Evolutionary conservation across 2,329 filamentous ascomycete species (phyloP), one percentile per base, ranked within the genome.

Genomic region (Hypoxylon sp.): DNA sequence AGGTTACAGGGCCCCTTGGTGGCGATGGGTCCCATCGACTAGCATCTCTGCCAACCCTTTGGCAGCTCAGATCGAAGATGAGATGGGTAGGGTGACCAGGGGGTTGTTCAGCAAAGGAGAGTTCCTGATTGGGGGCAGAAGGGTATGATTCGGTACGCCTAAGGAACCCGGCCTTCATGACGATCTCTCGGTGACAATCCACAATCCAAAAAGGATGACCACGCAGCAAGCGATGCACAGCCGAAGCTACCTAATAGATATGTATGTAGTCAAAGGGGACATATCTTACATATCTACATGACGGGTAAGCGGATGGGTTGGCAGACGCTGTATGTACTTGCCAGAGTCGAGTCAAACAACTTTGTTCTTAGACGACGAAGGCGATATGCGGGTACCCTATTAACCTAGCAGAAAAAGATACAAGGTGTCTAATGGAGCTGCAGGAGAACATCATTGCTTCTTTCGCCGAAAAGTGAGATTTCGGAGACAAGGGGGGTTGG

Each of bases 61-160:
- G 70, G 70, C 70, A 70, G 63, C 65, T 70, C 60, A 73, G 71
- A 73, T 73, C 71, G 71, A 73, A 73, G 71, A 73, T 71, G 64
- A 71, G 65, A 71, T 73, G 71, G 69, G 67, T 67, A 60, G 65
- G 52, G 43, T 63, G 60, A 67, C 63, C 63, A 57, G 69, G 69
- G 69, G 69, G 69, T 55, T 55, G 48, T 67, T 66, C 68, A 60
- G 60, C 60, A 64, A 63, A 65, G 50, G 63, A 68, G 63, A 50
- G 66, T 69, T 63, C 63, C 66, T 69, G 62, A 69, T 67, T 69
- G 67, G 67, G 67, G 62, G 57, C 43, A 30, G 21, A 60, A 62
- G 62, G 62, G 65, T 68, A 70, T 68, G 65, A 68, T 70, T 70
- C 68, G 68, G 65, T 67, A 67, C 63, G 68, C 60, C 53, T 56